Conservation (phyloP, 345 rosid genomes). For the Gossypium mustelinum region DNA sequence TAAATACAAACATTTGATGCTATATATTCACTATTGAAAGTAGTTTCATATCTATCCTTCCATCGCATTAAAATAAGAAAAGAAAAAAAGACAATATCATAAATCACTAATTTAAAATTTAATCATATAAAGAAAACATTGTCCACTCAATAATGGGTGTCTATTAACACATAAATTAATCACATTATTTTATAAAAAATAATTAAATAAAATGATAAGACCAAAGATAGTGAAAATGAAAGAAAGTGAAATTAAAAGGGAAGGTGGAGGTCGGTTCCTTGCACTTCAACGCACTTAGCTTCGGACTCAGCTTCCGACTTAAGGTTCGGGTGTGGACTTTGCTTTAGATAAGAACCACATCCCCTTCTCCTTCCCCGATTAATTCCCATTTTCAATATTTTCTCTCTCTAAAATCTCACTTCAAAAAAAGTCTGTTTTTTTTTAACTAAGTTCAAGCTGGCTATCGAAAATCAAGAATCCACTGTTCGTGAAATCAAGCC, state of each 20-base stretch:
- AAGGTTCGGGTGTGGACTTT: conserved; percentile 38
- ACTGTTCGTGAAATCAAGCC: conserved; percentile 75
- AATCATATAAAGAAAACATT: neutral
- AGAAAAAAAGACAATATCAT: neutral
- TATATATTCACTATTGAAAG: neutral
- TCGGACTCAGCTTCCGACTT: conserved; percentile 31
- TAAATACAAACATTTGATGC: neutral
- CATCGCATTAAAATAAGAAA: neutral
- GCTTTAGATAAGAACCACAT: conserved; percentile 61
- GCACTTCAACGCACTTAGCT: conserved; percentile 42
- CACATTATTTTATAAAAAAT: neutral
- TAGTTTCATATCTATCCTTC: neutral
- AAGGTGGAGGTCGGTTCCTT: conserved; percentile 48
- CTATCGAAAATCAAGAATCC: conserved; percentile 76
- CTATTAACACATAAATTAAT: neutral
- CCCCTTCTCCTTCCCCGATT: neutral
- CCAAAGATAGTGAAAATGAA: conserved; percentile 21
- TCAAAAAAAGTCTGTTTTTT: neutral
- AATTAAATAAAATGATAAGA: conserved; percentile 20
- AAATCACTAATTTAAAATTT: neutral
- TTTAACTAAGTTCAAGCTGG: conserved; percentile 44
- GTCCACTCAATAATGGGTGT: neutral
- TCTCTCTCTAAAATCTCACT: conserved; percentile 24
- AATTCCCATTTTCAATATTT: neutral
- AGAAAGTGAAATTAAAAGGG: conserved; percentile 29